Conservation (phyloP, 2,329 filamentous ascomycete genomes). For the Orbilia oligospora region DNA sequence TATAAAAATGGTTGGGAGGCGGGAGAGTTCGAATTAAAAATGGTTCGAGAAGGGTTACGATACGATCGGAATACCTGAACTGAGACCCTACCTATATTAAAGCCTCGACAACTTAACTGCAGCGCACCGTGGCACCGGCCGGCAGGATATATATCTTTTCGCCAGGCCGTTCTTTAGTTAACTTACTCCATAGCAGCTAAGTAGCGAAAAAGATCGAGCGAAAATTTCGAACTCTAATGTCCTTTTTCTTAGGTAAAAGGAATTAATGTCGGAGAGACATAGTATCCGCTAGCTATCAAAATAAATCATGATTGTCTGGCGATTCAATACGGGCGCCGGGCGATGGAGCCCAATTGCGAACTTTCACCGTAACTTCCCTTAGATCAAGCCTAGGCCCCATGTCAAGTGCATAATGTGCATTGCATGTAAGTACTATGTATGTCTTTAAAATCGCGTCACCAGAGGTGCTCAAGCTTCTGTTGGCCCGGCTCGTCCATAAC, state of each 20-base stretch:
- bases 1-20: constrained; percentile 37
- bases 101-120: constrained; percentile 32
- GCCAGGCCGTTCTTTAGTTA: constrained; percentile 32
- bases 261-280: constrained; percentile 59
- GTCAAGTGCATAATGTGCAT: constrained; percentile 44
- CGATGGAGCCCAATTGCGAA: constrained; percentile 31
- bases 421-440: constrained; percentile 7
- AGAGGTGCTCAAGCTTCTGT: constrained; percentile 47
- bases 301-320: constrained; percentile 49
- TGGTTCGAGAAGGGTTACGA: constrained; percentile 24
- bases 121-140: too few relatives aligned
- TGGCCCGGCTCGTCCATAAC: constrained; percentile 28
- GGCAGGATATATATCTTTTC: constrained; percentile 25
- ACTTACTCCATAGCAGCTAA: neutral
- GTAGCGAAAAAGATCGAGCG: constrained; percentile 25
- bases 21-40: neutral
- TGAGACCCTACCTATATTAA: neutral
- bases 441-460: constrained; percentile 60
- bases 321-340: constrained; percentile 9
- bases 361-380: constrained; percentile 32
- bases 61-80: constrained; percentile 23
- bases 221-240: constrained; percentile 49
- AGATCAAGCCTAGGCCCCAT: constrained; percentile 44
- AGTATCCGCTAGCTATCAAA: constrained; percentile 10
- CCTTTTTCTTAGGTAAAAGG: constrained; percentile 57